Evolutionary conservation across 352 stramenopile genomes (phyloP), one percentile per base, ranked within the genome.

Genomic region (Phytophthora sp.): DNA sequence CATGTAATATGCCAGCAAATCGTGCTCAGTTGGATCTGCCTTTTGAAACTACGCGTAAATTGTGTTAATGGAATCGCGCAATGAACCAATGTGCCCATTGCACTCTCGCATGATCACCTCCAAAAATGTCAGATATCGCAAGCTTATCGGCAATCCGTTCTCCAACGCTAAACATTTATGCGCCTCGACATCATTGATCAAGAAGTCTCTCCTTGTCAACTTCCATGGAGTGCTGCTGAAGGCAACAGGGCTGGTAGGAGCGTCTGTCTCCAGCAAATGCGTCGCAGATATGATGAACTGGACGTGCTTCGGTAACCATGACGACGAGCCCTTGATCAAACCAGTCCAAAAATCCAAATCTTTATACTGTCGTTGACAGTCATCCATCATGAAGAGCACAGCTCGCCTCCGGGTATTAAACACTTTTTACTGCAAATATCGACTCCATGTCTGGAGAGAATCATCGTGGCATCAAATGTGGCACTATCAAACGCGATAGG

Each of bases 41-140:
- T 8, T 42, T 7, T 7, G 11, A 61, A 35, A 52, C 18, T 44
- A 29, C 20, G 1, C 27, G 27, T 33, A 63, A 11, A 55, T 36
- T 38, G 35, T 9, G 29, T 68, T 21, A 42, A 68, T 52, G 0
- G 33, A 63, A 29, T 53, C 4, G 1, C 60, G 60, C 33, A 69
- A 69, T 18, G 44, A 45, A 57, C 53, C 33, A 36, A 64, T 59
- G 47, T 55, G 41, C 4, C 61, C 61, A 54, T 63, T 69, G 61
- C 61, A 69, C 53, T 58, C 45, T 4, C 61, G 61, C 35, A 69
- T 36, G 7, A 64, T 47, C 36, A 69, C 35, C 23, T 64, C 44
- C 20, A 64, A 7, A 6, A 69, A 54, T 5, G 44, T 69, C 27
- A 18, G 13, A 38, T 39, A 59, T 18, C 15, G 35, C 13, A 64